Evolutionary conservation across 2,329 filamentous ascomycete species (phyloP).

Genomic region (Beauveria caledonica): DNA sequence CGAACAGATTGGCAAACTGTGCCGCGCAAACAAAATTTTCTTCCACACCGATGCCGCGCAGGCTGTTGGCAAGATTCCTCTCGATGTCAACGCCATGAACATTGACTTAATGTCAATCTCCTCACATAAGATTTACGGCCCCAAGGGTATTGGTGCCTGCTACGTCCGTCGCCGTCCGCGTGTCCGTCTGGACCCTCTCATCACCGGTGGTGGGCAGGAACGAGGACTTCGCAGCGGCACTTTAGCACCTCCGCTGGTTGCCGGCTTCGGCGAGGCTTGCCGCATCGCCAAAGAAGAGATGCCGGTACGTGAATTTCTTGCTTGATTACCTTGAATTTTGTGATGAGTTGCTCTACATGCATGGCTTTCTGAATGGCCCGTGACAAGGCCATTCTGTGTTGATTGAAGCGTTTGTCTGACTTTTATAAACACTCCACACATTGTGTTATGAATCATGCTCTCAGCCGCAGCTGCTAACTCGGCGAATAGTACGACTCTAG

Average conservation of each 20-base stretch:
- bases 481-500: slow-evolving; percentile 76
- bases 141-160: slow-evolving; percentile 94
- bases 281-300: slow-evolving; percentile 86
- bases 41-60: slow-evolving; percentile 97
- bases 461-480: not conserved
- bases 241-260: slow-evolving; percentile 76
- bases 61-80: slow-evolving; percentile 94
- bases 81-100: slow-evolving; percentile 97
- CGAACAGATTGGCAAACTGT: slow-evolving; percentile 86
- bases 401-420: slow-evolving; percentile 63
- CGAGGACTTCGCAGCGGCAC: slow-evolving; percentile 91
- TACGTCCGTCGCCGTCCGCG: slow-evolving; percentile 88
- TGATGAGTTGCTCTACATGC: slow-evolving; percentile 87
- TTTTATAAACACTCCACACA: slow-evolving; percentile 4
- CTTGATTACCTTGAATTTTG: slow-evolving; percentile 19
- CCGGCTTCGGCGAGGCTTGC: slow-evolving; percentile 93
- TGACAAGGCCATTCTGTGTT: slow-evolving; percentile 50
- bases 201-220: slow-evolving; percentile 93
- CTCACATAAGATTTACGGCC: slow-evolving; percentile 96
- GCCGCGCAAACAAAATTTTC: slow-evolving; percentile 85
- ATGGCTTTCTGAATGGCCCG: slow-evolving; percentile 79
- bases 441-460: slow-evolving; percentile 11
- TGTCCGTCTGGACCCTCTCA: slow-evolving; percentile 91
- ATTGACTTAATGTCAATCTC: slow-evolving; percentile 98
- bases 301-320: slow-evolving; percentile 54